Conservation (phyloP, 345 rosid species). For the Viola odorata region DNA sequence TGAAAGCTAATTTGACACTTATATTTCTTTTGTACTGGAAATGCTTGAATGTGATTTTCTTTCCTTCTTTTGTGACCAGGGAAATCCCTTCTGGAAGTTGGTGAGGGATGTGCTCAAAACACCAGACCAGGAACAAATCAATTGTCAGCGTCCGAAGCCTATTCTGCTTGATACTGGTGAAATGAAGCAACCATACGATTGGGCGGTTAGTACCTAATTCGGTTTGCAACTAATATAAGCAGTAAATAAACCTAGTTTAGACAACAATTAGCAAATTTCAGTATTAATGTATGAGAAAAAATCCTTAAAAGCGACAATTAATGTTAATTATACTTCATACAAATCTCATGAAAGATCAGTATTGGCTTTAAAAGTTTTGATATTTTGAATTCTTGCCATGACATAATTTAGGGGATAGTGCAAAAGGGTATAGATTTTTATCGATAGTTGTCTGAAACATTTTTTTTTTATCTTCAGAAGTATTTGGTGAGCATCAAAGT, state of each 20-base stretch:
- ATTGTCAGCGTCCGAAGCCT: constrained; percentile 87
- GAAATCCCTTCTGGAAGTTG: constrained; percentile 85
- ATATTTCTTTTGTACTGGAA: not conserved
- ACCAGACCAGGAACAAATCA: constrained; percentile 57
- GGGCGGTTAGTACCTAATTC: constrained; percentile 64
- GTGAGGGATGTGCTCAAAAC: constrained; percentile 65
- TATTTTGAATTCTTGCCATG: too few species aligned
- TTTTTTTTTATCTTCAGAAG: not conserved
- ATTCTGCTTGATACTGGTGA: constrained; percentile 93
- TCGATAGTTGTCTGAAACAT: not conserved
- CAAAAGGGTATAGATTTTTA: not conserved
- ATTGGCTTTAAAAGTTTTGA: too few species aligned
- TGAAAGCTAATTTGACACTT: constrained; percentile 1
- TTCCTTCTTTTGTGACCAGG: constrained; percentile 33
- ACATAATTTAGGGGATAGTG: too few species aligned
- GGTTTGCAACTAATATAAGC: not conserved
- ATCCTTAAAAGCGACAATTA: too few species aligned
- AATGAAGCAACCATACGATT: constrained; percentile 81
- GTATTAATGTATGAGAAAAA: not conserved
- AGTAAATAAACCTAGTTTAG: not conserved
- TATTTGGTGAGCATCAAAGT: not conserved
- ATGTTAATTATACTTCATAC: too few species aligned
- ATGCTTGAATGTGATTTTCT: not conserved
- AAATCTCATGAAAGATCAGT: too few species aligned
- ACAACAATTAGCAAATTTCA: not conserved